Evolutionary conservation across 2,329 filamentous ascomycete species (phyloP), one percentile per base, ranked within the genome.

Genomic region (Mycosphaerelloides madeirae): DNA sequence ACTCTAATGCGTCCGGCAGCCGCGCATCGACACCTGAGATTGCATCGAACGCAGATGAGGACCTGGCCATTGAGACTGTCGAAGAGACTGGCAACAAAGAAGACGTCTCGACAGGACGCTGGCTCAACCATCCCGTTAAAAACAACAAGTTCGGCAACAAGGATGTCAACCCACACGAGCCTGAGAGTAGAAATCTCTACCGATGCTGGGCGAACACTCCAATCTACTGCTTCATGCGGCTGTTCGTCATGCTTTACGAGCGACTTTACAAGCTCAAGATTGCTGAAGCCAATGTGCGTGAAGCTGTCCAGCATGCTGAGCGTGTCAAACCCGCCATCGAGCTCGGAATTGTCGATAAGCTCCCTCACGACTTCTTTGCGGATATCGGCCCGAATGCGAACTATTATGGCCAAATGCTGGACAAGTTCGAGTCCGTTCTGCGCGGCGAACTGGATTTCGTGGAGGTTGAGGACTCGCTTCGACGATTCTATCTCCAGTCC

Each of bases 221-320:
- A 3, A 84, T 98, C 48, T 95, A 89, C 63, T 90, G 93, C 67
- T 97, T 98, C 75, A 85, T 98, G 72, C 87, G 85, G 56, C 83
- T 95, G 49, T 93, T 98, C 65, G 82, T 95, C 62, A 85, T 85
- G n/a, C 73, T 98, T 4, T 97, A 95, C 68, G 80, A 83, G 59
- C 83, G 93, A 31, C 76, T 98, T 12, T 75, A 84, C 51, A 85
- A 85, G 49, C 81, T 97, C 65, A 97, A 97, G 71, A 76, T 83
- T 46, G 84, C 84, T 60, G 85, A 86, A 57, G 75, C 78, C 3
- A 79, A 83, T 34, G 90, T 94, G 8, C 75, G 79, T 37, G 78
- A 82, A 55, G 83, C 87, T 58, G 83, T 96, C 31, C 73, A 77
- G 19, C 84, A 87, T 15, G 81, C 87, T 34, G 83, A 81, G 61